These are phyloP conservation scores for Trypethelium eluteriae DNA, from an alignment of 495 filamentous ascomycete species.

Conservation along the genomic window DNA sequence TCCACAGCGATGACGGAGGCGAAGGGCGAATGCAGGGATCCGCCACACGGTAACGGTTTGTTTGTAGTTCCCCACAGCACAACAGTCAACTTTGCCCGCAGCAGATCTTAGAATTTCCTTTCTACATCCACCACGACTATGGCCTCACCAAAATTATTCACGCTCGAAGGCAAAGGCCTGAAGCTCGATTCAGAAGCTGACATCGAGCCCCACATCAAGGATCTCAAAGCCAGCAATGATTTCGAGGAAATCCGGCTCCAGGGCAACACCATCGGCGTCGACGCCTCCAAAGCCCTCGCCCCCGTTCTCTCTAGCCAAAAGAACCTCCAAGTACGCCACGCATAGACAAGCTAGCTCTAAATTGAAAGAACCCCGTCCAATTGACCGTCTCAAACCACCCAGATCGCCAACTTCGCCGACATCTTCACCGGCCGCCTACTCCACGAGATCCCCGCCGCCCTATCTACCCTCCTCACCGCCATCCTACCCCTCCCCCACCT, in stretches of 20 bases:
- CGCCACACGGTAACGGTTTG: background rate
- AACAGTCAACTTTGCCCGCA: background rate
- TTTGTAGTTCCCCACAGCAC: background rate
- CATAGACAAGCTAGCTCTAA: too few relatives aligned
- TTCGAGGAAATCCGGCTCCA: slow-evolving; percentile 76
- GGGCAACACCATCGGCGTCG: slow-evolving; percentile 87
- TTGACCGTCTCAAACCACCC: slow-evolving; percentile 4
- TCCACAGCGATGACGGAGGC: background rate
- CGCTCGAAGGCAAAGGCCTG: slow-evolving; percentile 79
- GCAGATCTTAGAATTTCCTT: background rate
- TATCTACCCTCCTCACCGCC: slow-evolving; percentile 74
- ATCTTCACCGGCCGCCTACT: slow-evolving; percentile 95
- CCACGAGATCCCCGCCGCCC: slow-evolving; percentile 84
- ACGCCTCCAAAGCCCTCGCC: slow-evolving; percentile 75
- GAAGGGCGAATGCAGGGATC: background rate
- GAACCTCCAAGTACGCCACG: slow-evolving; percentile 54
- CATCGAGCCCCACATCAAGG: slow-evolving; percentile 74
- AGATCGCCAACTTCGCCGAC: slow-evolving; percentile 85
- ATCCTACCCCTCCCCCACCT: slow-evolving; percentile 75
- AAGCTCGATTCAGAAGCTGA: slow-evolving; percentile 84
- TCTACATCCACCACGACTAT: slow-evolving; percentile 1
- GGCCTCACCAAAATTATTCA: slow-evolving; percentile 59
- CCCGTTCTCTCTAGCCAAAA: slow-evolving; percentile 72
- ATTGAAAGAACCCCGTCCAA: background rate
- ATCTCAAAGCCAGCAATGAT: slow-evolving; percentile 59